Base-by-base conservation (phyloP, 495 filamentous ascomycete species). In the Durotheca rogersii region DNA sequence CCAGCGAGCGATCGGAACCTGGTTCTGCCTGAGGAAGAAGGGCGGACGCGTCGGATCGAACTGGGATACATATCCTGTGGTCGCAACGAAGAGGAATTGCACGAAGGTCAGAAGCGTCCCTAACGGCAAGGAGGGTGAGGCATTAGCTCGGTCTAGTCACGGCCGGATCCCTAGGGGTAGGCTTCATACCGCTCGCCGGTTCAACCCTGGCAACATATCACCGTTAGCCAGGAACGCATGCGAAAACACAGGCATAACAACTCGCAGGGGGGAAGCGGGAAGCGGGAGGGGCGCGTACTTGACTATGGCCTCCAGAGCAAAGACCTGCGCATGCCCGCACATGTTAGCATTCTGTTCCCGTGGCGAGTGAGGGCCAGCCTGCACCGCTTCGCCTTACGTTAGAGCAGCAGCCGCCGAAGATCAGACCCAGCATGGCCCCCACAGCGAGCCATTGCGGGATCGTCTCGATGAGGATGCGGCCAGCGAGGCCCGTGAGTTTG, bases 321-420 rank as follows among this genome's bases (percentile, higher is more conserved):
- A 97, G 20, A 90, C 87, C 87, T 90, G 53, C 48, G 48, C 18
- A 44, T 36, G 56, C 45, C 65, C 46, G 62, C 58, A 46, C 42
- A 41, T 33, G 37, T 47, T 59, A 49, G 59, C 49, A 35, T 30
- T 41, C 25, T 34, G 19, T 52, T 23, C 40, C 27, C 19, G 27
- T 10, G 5, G 29, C 23, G 25, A 4, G 37, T 10, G 32, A 33
- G 37, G 30, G 39, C 41, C 30, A n/a, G n/a, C n/a, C n/a, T n/a
- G n/a, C 15, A 21, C 74, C 79, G 46, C 44, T 47, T 37, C 11
- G 42, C 47, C 62, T 69, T 67, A 98, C 93, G 76, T 97, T 99
- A 21, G 90, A 90, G 75, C 93, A 99, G 65, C 93, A 99, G 27
- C 93, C 93, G 30, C 94, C 93, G 65, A 98, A 96, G 37, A 98